phyloP scores from a whole-genome alignment of 2,329 filamentous ascomycete genomes.

The Apiospora arundinis region DNA sequence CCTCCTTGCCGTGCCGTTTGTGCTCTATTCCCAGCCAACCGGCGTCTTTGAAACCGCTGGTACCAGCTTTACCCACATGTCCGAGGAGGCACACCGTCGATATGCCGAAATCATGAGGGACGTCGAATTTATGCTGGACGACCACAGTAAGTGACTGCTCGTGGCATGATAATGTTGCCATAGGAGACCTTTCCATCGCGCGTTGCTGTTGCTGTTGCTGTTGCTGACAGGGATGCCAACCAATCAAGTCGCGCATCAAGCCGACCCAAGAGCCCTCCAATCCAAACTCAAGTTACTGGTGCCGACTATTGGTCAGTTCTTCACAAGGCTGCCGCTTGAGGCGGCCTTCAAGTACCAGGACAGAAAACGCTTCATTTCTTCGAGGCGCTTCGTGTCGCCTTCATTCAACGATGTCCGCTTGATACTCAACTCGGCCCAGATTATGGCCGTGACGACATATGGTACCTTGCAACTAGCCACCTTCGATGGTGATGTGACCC shows the following conservation, averaged over 20 bases:
- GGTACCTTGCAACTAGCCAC: constrained; percentile 84
- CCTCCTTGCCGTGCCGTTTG: constrained; percentile 91
- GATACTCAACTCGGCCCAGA: constrained; percentile 92
- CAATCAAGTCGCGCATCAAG: constrained; percentile 59
- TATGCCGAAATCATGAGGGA: constrained; percentile 97
- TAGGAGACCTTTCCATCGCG: not conserved
- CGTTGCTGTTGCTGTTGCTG: no score
- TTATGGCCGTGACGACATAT: constrained; percentile 82
- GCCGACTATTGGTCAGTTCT: constrained; percentile 90
- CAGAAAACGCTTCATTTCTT: constrained; percentile 82
- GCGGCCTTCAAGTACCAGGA: constrained; percentile 95
- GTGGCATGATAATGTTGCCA: no score
- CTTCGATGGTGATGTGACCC: constrained; percentile 96
- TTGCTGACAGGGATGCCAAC: constrained; percentile 8
- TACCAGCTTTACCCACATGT: constrained; percentile 72
- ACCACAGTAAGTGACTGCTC: constrained; percentile 71
- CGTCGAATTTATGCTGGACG: constrained; percentile 88
- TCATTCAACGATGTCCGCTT: constrained; percentile 97
- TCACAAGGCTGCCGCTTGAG: constrained; percentile 84
- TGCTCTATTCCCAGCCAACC: constrained; percentile 93
- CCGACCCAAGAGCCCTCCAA: constrained; percentile 66
- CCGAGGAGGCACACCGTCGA: constrained; percentile 79
- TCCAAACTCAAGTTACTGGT: constrained; percentile 95
- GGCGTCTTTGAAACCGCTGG: constrained; percentile 78
- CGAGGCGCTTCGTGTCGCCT: constrained; percentile 88